These are phyloP conservation scores for Thalassiosira mediterranea DNA, from an alignment of 352 stramenopile genomes.

Conservation along the genomic window DNA sequence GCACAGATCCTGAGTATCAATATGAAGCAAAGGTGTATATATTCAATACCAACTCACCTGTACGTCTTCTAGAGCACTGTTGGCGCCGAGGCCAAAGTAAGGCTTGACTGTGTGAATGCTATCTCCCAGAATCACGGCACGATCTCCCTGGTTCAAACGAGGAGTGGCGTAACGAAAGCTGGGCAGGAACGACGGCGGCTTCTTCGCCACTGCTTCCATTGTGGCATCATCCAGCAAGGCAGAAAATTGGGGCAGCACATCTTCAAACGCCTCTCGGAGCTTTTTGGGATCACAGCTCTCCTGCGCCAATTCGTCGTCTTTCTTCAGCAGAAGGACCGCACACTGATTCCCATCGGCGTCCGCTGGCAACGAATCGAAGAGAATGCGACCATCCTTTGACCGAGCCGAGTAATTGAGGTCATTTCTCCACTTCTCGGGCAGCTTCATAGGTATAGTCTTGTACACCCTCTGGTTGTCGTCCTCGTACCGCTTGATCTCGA, in stretches of 20 bases:
- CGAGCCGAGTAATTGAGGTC: conserved; percentile 82
- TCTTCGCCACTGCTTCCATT: conserved; percentile 70
- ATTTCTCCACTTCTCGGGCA: conserved; percentile 69
- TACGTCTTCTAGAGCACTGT: conserved; percentile 85
- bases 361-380: conserved; percentile 83
- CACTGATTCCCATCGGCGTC: conserved; percentile 76
- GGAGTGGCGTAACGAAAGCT: conserved; percentile 81
- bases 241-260: conserved; percentile 82
- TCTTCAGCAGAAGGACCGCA: conserved; percentile 81
- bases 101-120: conserved; percentile 86
- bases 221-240: conserved; percentile 73
- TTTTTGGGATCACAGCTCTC: conserved; percentile 64
- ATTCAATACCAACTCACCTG: too few species aligned
- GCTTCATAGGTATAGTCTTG: conserved; percentile 84
- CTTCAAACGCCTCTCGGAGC: conserved; percentile 67
- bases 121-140: conserved; percentile 73
- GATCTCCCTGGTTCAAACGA: conserved; percentile 74
- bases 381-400: conserved; percentile 69
- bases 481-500: conserved; percentile 62
- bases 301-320: conserved; percentile 69
- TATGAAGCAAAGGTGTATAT: too few species aligned
- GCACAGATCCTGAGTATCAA: too few species aligned
- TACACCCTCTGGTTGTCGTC: conserved; percentile 84
- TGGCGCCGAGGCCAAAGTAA: conserved; percentile 87
- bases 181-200: conserved; percentile 76